Evolutionary conservation across 148 eudicot species (phyloP), one percentile per base, ranked within the genome.

Genomic region (Fallopia convolvulus): DNA sequence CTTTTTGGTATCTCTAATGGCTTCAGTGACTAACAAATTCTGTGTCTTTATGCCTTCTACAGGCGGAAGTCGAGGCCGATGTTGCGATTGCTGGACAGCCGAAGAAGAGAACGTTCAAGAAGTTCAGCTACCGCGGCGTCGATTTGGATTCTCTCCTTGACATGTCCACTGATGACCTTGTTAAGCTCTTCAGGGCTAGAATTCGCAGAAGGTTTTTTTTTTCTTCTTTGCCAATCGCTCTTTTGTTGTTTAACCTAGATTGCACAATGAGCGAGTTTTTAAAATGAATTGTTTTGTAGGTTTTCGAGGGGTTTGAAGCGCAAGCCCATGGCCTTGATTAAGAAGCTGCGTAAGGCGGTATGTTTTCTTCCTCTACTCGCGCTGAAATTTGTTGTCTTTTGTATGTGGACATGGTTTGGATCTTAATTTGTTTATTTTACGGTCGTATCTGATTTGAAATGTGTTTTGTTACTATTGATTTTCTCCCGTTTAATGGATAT

Each of bases 271-370:
- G 9, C 13, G 65, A 20, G 3, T 18, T 41, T 5, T 40, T 44
- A 0, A 1, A 40, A 6, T 2, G 20, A 21, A 15, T 40, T 14
- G 8, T 5, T 46, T 32, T 61, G 44, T 46, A 89, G 92, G 89
- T 89, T 89, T 66, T 82, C 80, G 72, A 84, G 92, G 58, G 92
- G 92, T 52, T 68, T 89, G 85, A 87, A 86, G 85, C 83, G 92
- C 85, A 87, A 89, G 85, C 89, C 90, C 7, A 84, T 89, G 92
- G 92, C 92, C 52, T 76, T 89, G 86, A 89, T 89, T 65, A 89
- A 89, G 89, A 89, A 89, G 76, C 82, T 89, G 40, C 87, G 92
- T 70, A 87, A 89, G 84, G 92, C 89, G 81, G 92, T 89, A 70
- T 6, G 65, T 58, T 58, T 58, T 21, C 12, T 58, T 58, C 26